phyloP scores from a whole-genome alignment of 257 asterid genomes.

The Solanum boliviense region DNA sequence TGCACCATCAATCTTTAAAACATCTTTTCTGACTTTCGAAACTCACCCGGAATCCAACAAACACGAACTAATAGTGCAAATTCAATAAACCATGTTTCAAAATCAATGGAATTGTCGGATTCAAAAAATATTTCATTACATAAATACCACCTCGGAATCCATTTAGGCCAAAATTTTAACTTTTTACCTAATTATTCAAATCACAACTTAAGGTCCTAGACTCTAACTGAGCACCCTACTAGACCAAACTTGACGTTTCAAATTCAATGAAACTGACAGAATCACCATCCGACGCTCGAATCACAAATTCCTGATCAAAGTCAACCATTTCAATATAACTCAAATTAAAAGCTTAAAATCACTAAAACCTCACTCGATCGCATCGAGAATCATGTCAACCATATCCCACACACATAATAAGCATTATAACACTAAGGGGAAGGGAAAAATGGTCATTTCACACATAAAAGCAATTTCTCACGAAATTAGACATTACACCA shows the following conservation, averaged over 20 bases:
- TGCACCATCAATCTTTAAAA: background rate
- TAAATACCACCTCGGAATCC: background rate
- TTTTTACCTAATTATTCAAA: background rate
- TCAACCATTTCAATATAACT: background rate
- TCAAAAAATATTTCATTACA: too few species aligned
- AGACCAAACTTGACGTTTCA: too few species aligned
- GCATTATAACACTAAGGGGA: too few species aligned
- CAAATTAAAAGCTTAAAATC: background rate
- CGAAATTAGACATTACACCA: too few species aligned
- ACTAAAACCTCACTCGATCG: background rate
- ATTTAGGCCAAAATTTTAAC: background rate
- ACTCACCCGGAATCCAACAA: background rate
- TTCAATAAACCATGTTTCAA: background rate
- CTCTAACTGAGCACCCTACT: background rate
- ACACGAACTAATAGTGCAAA: background rate
- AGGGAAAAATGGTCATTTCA: too few species aligned
- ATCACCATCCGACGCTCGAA: background rate
- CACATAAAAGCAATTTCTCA: too few species aligned
- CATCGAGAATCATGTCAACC: background rate
- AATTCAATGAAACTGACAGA: background rate
- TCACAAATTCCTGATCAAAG: background rate
- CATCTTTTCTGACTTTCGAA: background rate
- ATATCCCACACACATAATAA: too few species aligned
- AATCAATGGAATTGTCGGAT: background rate
- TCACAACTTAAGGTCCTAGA: background rate